Conservation (phyloP, 768 basidiomycete species). For the Lactifluus piperatus region DNA sequence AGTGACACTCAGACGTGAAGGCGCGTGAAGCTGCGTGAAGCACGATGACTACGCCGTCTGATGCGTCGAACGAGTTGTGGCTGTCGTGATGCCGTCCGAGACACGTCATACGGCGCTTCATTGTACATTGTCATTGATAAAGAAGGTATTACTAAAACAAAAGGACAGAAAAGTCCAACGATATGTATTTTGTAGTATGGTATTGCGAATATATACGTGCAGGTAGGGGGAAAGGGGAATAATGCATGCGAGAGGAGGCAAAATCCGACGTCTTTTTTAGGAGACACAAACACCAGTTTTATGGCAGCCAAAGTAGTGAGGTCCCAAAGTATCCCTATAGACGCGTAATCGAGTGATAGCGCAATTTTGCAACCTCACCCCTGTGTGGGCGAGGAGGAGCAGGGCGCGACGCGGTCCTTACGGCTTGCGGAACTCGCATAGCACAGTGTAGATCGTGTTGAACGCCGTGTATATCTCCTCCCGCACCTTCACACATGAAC, state of each 20-base stretch:
- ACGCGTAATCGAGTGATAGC: not conserved
- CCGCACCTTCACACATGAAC: slow-evolving; percentile 58
- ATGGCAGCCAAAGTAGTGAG: not conserved
- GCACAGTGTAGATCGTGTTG: slow-evolving; percentile 98
- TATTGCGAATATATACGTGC: slow-evolving; percentile 19
- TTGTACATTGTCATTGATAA: slow-evolving; percentile 11
- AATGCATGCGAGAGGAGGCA: slow-evolving; percentile 1
- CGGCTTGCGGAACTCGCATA: slow-evolving; percentile 91
- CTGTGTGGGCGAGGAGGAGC: slow-evolving; percentile 12
- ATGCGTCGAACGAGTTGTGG: too few species aligned
- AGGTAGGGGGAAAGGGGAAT: slow-evolving; percentile 6
- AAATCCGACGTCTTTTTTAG: not conserved
- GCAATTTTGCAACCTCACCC: slow-evolving; percentile 2
- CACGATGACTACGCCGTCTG: too few species aligned
- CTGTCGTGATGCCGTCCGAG: too few species aligned
- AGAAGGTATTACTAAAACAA: slow-evolving; percentile 17
- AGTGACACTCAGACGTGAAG: too few species aligned
- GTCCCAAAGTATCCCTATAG: slow-evolving; percentile 1
- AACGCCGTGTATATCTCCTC: slow-evolving; percentile 99
- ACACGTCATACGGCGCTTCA: not conserved
- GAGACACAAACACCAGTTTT: not conserved
- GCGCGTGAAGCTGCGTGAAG: too few species aligned
- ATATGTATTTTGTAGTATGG: slow-evolving; percentile 15
- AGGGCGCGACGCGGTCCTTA: slow-evolving; percentile 26
- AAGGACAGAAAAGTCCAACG: slow-evolving; percentile 3